Base-by-base conservation (phyloP, 257 asterid species). In the Solanum piurae region DNA sequence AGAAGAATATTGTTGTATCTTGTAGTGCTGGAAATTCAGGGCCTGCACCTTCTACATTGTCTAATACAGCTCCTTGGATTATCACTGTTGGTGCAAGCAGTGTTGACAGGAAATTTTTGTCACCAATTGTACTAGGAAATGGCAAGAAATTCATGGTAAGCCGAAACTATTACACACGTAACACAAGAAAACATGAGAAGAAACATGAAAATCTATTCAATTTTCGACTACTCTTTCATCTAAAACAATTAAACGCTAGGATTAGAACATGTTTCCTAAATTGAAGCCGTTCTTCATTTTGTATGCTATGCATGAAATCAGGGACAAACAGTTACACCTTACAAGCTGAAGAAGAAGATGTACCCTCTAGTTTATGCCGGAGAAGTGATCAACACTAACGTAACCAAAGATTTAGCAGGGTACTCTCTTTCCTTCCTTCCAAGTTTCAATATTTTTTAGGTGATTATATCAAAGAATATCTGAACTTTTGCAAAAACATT, bases 71-170 rank as follows among this genome's bases (percentile, higher is more conserved):
- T 16, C 99, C 99, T 0, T 97, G 99, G 99, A 93, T 97, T 31
- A 95, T 97, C 82, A 97, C 99, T 0, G 98, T 97, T 58, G 98
- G 94, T 25, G 99, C 99, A 0, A 97, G 98, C 34, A 97, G 98
- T 83, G 88, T 97, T 2, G 99, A 97, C 85, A 60, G 99, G 82
- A 58, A 40, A 38, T 97, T 95, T 85, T 11, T 88, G 1, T 88
- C 98, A 0, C 89, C 94, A 9, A 89, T 93, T 49, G 46, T 83
- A 74, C 98, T 97, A 3, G 98, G 98, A 21, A 93, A 95, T 60
- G 98, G 98, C 64, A 21, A 55, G 44, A 89, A 85, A n/a, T 46
- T 94, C 16, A 76, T 87, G 93, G 99, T 94, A 92, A 83, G 5
- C 21, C 31, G 3, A 86, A 74, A 21, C 7, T 36, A 74, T 9